phyloP scores from a whole-genome alignment of 495 filamentous ascomycete species.

The Penicillium longicatenatum region DNA sequence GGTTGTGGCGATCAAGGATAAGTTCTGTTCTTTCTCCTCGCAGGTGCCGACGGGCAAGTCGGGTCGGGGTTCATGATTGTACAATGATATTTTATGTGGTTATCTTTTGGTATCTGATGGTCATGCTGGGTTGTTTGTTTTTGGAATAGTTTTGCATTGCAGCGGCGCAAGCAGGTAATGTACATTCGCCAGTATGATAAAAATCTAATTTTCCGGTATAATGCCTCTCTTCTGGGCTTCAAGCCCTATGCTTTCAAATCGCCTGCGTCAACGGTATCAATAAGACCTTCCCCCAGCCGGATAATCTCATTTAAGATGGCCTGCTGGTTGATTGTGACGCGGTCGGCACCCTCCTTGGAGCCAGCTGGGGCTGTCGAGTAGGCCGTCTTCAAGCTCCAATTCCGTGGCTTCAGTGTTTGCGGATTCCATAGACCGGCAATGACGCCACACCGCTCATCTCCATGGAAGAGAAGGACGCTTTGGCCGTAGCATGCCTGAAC shows the following conservation, averaged over 20 bases:
- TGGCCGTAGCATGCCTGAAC: slow-evolving; percentile 62
- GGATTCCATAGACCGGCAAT: slow-evolving; percentile 88
- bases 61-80: slow-evolving; percentile 31
- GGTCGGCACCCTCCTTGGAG: slow-evolving; percentile 23
- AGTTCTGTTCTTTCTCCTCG: slow-evolving; percentile 81
- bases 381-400: slow-evolving; percentile 67
- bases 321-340: slow-evolving; percentile 67
- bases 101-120: slow-evolving; percentile 17
- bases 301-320: slow-evolving; percentile 81
- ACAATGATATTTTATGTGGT: slow-evolving; percentile 25
- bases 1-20: slow-evolving; percentile 92
- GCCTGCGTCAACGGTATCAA: slow-evolving; percentile 40
- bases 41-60: slow-evolving; percentile 53
- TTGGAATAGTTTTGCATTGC: slow-evolving; percentile 38
- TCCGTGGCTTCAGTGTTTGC: slow-evolving; percentile 46
- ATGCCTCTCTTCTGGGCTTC: neutral
- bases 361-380: slow-evolving; percentile 64
- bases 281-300: slow-evolving; percentile 44
- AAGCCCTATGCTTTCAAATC: slow-evolving; percentile 1
- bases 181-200: slow-evolving; percentile 26
- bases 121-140: slow-evolving; percentile 24
- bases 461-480: slow-evolving; percentile 73
- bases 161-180: slow-evolving; percentile 37
- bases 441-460: slow-evolving; percentile 52
- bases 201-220: slow-evolving; percentile 15